A percentile compares a stretch with the other conserved stretches of the same genome.
Conservation (phyloP, 305 asterid genomes). For the Fraxinus latifolia region DNA sequence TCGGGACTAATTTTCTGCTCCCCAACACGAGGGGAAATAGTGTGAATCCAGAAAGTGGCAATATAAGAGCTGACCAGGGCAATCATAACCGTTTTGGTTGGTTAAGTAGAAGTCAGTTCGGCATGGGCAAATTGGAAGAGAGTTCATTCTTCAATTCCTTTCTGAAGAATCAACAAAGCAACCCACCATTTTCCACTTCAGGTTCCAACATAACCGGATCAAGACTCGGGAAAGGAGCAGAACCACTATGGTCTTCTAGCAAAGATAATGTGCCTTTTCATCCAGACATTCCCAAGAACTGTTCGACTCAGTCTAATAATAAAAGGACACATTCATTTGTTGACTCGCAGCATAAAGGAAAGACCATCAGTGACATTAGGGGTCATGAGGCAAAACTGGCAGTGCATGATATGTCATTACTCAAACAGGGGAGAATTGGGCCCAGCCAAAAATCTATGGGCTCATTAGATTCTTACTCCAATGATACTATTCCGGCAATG, state of each 20-base stretch:
- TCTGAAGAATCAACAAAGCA: conserved; percentile 36
- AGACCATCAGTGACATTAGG: conserved; percentile 45
- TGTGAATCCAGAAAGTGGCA: conserved; percentile 19
- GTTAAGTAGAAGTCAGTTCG: conserved; percentile 21
- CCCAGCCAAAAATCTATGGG: conserved; percentile 28
- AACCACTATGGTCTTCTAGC: conserved; percentile 35
- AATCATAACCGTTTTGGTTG: conserved; percentile 24
- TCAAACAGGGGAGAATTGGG: conserved; percentile 29
- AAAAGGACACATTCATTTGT: conserved; percentile 26
- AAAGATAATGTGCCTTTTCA: conserved; percentile 31
- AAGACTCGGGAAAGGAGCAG: conserved; percentile 24
- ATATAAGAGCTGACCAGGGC: conserved; percentile 21
- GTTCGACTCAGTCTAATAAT: conserved; percentile 28
- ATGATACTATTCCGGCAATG: conserved; percentile 78
- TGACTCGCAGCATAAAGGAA: conserved; percentile 42
- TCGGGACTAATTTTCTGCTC: conserved; percentile 24
- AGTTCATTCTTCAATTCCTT: conserved; percentile 32
- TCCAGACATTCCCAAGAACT: conserved; percentile 30
- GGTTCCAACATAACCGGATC: conserved; percentile 28
- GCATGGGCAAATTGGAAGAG: conserved; percentile 23
- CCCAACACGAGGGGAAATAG: conserved; percentile 24
- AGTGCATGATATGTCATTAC: conserved; percentile 24
- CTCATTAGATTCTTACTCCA: conserved; percentile 47
- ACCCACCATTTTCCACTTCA: conserved; percentile 29
- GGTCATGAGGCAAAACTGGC: conserved; percentile 33